These are phyloP conservation scores for Asclepias syriaca DNA, from an alignment of 257 asterid genomes.

Conservation along the genomic window DNA sequence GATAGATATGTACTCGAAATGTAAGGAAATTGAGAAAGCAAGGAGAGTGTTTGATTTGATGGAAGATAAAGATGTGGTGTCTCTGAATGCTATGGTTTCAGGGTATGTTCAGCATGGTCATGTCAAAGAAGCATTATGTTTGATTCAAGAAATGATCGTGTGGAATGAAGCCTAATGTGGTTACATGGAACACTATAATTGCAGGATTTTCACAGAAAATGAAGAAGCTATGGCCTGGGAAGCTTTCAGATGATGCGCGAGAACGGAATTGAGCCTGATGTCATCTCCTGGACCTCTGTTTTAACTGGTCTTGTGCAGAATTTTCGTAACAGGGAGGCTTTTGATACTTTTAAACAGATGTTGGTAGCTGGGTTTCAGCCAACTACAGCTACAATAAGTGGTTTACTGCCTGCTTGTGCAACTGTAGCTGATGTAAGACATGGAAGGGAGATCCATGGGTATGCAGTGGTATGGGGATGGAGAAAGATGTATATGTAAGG, in stretches of 20 bases:
- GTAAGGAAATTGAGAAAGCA: conserved; percentile 43
- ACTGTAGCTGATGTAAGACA: conserved; percentile 41
- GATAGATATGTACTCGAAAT: conserved; percentile 60
- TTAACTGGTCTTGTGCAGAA: conserved; percentile 67
- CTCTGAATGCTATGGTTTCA: conserved; percentile 57
- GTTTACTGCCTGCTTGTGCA: conserved; percentile 60
- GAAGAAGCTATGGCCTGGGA: conserved; percentile 32
- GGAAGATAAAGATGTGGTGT: conserved; percentile 48
- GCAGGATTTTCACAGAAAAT: conserved; percentile 64
- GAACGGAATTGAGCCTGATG: conserved; percentile 52
- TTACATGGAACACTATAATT: conserved; percentile 60
- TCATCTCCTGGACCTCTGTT: conserved; percentile 65
- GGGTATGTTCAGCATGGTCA: conserved; percentile 45
- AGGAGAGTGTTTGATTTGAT: conserved; percentile 44
- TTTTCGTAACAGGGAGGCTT: conserved; percentile 39
- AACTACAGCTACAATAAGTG: conserved; percentile 51
- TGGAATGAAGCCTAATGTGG: conserved; percentile 47
- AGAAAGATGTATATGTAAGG: conserved; percentile 45
- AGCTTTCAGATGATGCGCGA: conserved; percentile 35
- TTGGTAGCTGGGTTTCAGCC: conserved; percentile 41
- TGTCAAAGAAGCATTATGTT: conserved; percentile 28
- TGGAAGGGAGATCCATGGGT: conserved; percentile 68
- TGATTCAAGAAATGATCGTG: conserved; percentile 43
- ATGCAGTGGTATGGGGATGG: conserved; percentile 42
- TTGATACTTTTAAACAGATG: conserved; percentile 40